phyloP scores from a whole-genome alignment of 2,329 filamentous ascomycete genomes.

The Nigrospora osmanthi region DNA sequence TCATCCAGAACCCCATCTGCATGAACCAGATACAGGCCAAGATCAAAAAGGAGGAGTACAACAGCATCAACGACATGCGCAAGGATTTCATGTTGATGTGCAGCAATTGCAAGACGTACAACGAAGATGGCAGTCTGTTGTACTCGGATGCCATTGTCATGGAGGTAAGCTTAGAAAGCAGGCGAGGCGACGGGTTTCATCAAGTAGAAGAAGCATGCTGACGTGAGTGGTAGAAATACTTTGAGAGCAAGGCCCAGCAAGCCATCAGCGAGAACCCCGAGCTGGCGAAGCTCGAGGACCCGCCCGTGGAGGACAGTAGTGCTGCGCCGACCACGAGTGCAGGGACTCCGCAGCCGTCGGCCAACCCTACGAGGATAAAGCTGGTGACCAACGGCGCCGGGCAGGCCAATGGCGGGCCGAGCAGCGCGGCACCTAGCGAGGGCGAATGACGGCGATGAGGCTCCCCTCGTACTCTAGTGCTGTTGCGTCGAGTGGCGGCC shows the following conservation, averaged over 20 bases:
- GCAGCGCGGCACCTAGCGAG: constrained; percentile 15
- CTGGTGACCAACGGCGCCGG: constrained; percentile 32
- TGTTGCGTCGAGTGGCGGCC: too few relatives aligned
- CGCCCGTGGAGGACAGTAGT: constrained; percentile 30
- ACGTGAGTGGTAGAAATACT: constrained; percentile 39
- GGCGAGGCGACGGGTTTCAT: too few relatives aligned
- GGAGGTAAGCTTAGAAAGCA: constrained; percentile 54
- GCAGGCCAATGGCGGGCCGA: constrained; percentile 13
- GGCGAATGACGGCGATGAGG: constrained; percentile 11
- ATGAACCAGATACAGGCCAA: constrained; percentile 93
- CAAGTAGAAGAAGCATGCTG: too few relatives aligned
- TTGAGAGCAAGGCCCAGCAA: constrained; percentile 44
- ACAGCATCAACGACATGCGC: constrained; percentile 69
- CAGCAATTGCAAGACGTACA: constrained; percentile 89
- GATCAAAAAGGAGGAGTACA: constrained; percentile 95
- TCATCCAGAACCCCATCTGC: constrained; percentile 87
- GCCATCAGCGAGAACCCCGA: constrained; percentile 46
- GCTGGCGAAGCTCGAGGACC: constrained; percentile 46
- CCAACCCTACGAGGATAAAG: constrained; percentile 59
- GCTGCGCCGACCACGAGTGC: constrained; percentile 47
- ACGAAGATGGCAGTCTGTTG: constrained; percentile 88
- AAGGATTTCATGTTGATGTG: constrained; percentile 80
- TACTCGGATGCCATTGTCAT: constrained; percentile 91
- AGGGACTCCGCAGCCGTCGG: constrained; percentile 56
- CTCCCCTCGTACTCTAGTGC: too few relatives aligned